Evolutionary conservation across 495 filamentous ascomycete genomes (phyloP).

Genomic region (Niebla homalea): DNA sequence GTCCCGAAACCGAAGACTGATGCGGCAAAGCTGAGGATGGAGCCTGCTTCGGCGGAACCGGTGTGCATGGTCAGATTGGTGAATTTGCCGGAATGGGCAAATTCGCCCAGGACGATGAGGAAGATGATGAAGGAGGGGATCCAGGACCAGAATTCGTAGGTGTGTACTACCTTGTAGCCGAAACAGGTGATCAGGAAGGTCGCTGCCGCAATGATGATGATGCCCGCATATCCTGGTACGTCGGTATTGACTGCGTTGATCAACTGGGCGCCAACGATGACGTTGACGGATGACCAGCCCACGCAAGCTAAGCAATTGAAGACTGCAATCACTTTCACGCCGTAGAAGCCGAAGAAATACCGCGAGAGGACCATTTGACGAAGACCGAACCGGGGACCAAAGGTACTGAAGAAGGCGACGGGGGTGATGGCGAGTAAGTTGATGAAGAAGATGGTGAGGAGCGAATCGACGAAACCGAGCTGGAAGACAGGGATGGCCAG

Average conservation of each 20-base stretch:
- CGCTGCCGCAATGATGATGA: conserved; percentile 59
- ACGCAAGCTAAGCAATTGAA: conserved; percentile 69
- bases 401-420: conserved; percentile 69
- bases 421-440: conserved; percentile 62
- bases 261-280: conserved; percentile 73
- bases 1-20: conserved; percentile 67
- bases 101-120: conserved; percentile 58
- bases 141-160: conserved; percentile 69
- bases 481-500: conserved; percentile 52
- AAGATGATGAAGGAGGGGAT: conserved; percentile 68
- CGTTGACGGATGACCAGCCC: conserved; percentile 64
- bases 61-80: conserved; percentile 48
- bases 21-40: conserved; percentile 58
- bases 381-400: conserved; percentile 64
- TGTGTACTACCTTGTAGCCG: conserved; percentile 71
- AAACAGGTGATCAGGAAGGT: conserved; percentile 62
- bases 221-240: conserved; percentile 62
- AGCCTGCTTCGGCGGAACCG: conserved; percentile 49
- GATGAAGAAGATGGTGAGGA: conserved; percentile 64
- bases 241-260: conserved; percentile 59
- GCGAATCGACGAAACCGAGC: conserved; percentile 64
- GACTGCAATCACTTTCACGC: conserved; percentile 56
- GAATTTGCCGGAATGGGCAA: conserved; percentile 66
- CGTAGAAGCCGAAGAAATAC: conserved; percentile 67
- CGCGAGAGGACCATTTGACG: conserved; percentile 79